Conservation (phyloP, 2,329 filamentous ascomycete genomes). For the Phaeosphaeriaceae sp. region DNA sequence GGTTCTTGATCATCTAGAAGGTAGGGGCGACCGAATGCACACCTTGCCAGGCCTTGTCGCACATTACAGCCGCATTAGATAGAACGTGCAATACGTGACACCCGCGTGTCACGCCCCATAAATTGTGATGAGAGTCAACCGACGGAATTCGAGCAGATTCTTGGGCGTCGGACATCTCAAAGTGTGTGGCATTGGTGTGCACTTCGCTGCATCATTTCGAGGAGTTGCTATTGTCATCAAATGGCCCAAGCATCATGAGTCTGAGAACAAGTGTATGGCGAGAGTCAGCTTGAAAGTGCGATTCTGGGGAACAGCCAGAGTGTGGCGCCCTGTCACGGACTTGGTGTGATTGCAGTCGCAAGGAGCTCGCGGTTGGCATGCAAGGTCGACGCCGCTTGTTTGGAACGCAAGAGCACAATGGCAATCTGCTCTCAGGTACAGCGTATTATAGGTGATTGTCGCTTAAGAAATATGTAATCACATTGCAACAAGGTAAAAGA, state of each 20-base stretch:
- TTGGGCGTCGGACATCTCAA: neutral
- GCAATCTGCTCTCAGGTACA: neutral
- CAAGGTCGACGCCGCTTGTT: neutral
- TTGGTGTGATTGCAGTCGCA: neutral
- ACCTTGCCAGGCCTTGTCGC: neutral
- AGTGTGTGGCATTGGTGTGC: neutral
- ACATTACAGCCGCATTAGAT: neutral
- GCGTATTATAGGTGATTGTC: neutral
- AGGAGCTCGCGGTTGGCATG: neutral
- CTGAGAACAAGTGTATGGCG: too few species aligned
- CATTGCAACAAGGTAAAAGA: neutral
- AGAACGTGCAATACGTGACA: neutral
- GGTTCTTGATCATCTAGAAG: neutral
- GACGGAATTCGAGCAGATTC: neutral
- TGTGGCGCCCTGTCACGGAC: neutral
- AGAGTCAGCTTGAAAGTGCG: too few species aligned
- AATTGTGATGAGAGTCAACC: neutral
- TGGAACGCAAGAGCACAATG: neutral
- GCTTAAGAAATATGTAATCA: neutral
- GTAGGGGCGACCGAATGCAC: neutral
- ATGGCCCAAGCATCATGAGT: too few species aligned
- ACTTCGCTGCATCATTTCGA: too few species aligned
- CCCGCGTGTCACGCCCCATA: neutral
- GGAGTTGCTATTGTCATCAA: too few species aligned
- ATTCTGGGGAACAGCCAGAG: neutral